Evolutionary conservation across 345 rosid species (phyloP).

Genomic region (Euphorbia pulcherrima): DNA sequence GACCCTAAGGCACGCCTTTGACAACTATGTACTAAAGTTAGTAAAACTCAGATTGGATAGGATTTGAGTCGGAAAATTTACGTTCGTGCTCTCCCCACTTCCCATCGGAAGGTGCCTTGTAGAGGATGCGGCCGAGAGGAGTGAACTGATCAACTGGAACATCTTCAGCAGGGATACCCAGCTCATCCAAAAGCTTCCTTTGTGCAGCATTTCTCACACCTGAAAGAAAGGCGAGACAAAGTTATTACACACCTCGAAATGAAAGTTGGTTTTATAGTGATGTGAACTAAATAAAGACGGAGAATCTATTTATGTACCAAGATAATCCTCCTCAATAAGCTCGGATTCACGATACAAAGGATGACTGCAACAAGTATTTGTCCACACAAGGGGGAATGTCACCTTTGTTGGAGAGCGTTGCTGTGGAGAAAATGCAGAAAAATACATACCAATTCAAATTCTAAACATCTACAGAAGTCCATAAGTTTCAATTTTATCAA

Average conservation of each 20-base stretch:
- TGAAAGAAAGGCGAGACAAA: conserved; percentile 24
- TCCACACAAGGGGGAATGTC: conserved; percentile 97
- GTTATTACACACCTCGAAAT: not conserved
- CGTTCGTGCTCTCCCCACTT: conserved; percentile 99
- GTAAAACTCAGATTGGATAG: not conserved
- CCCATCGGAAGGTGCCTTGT: conserved; percentile 98
- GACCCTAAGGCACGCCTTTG: too few species aligned
- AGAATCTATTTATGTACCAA: conserved; percentile 47
- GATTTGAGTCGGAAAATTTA: conserved; percentile 26
- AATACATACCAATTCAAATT: not conserved
- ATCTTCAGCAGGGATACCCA: conserved; percentile 87
- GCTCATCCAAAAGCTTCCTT: conserved; percentile 94
- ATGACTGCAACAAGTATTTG: conserved; percentile 98
- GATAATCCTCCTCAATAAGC: conserved; percentile 62
- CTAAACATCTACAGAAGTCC: not conserved
- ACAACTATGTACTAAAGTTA: not conserved
- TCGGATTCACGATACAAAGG: conserved; percentile 87
- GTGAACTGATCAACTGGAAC: conserved; percentile 82
- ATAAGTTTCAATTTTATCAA: not conserved
- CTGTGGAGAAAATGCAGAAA: conserved; percentile 32
- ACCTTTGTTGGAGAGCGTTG: conserved; percentile 95
- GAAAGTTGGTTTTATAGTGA: not conserved
- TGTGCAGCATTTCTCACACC: conserved; percentile 98
- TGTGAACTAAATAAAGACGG: not conserved
- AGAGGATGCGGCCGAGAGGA: conserved; percentile 71